Evolutionary conservation across 495 filamentous ascomycete genomes (phyloP), one percentile per base, ranked within the genome.

Genomic region (Neurospora cerealis): DNA sequence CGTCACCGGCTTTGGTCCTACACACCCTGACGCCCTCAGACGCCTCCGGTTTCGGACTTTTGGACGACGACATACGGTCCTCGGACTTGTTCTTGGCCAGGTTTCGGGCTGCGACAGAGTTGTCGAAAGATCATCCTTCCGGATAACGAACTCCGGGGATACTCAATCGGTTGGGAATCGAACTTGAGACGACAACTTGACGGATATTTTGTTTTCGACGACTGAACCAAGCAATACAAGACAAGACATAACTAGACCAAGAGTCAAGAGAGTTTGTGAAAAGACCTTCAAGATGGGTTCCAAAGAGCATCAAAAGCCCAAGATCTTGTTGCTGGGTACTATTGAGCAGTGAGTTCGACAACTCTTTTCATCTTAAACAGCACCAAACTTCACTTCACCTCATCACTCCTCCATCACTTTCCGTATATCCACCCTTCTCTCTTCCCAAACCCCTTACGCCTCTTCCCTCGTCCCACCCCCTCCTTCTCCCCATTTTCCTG

Each of bases 281-380:
- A 34, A 66, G 13, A 19, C 15, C 0, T 8, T 19, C 54, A 66
- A 62, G 1, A 66, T 66, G 54, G 15, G 6, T 66, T 66, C 54
- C 28, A 15, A 19, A 66, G 54, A 66, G 15, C 6, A 7, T 34
- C 54, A 66, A 5, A 66, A 34, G 32, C 79, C 80, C 28, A 80
- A 78, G 71, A 79, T 83, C 70, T 74, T 83, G 4, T 74, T 78
- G 38, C 77, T 83, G 11, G 81, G 81, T 5, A 69, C 37, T 6
- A 81, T 83, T 72, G 79, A 77, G 36, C 78, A 79, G 81, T 83
- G 72, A 48, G 80, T 76, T 76, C 2, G 4, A 28, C 32, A n/a
- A 40, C 28, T 37, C 1, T 17, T 69, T 21, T 70, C 28, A 46
- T 28, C 21, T 66, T 70, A n/a, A 37, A 39, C 32, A 39, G 1